These are phyloP conservation scores for Phytophthora crassamura DNA, from an alignment of 352 stramenopile genomes.

Conservation along the genomic window DNA sequence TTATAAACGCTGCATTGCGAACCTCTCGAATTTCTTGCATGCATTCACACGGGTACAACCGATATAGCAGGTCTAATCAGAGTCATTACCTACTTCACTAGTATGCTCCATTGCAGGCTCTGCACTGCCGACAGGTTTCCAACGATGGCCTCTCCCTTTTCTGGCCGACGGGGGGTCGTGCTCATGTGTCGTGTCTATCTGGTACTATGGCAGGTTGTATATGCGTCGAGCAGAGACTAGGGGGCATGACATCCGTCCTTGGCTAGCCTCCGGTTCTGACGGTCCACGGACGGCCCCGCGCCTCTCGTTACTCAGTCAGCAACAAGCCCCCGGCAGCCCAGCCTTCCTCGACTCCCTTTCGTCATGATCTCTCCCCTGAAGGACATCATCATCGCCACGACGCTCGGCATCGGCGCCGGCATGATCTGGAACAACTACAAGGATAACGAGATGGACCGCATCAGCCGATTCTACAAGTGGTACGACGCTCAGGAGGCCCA, in stretches of 20 bases:
- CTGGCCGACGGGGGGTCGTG: conserved; percentile 24
- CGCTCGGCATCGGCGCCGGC: conserved; percentile 60
- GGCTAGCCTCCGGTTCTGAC: conserved; percentile 20
- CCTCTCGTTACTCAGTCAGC: conserved; percentile 34
- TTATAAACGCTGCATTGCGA: conserved; percentile 21
- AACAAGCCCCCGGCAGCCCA: conserved; percentile 32
- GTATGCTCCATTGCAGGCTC: not conserved
- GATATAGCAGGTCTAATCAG: not conserved
- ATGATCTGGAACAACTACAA: conserved; percentile 75
- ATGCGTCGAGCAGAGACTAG: not conserved
- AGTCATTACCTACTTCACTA: fast-evolving
- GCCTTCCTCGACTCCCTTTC: conserved; percentile 3
- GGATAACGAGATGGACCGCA: conserved; percentile 75
- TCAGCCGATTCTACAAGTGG: conserved; percentile 84
- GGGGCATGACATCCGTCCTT: conserved; percentile 17
- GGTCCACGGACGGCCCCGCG: conserved; percentile 20
- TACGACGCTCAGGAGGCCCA: conserved; percentile 77
- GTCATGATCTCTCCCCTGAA: conserved; percentile 82
- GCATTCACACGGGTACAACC: no score
- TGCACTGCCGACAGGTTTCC: not conserved
- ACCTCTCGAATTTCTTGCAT: no score
- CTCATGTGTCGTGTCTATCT: conserved; percentile 39
- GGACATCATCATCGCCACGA: conserved; percentile 81
- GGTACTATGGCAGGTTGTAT: not conserved
- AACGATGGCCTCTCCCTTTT: conserved; percentile 5